Base-by-base conservation (phyloP, 208 protist genomes). In the Leishmania tarentolae region DNA sequence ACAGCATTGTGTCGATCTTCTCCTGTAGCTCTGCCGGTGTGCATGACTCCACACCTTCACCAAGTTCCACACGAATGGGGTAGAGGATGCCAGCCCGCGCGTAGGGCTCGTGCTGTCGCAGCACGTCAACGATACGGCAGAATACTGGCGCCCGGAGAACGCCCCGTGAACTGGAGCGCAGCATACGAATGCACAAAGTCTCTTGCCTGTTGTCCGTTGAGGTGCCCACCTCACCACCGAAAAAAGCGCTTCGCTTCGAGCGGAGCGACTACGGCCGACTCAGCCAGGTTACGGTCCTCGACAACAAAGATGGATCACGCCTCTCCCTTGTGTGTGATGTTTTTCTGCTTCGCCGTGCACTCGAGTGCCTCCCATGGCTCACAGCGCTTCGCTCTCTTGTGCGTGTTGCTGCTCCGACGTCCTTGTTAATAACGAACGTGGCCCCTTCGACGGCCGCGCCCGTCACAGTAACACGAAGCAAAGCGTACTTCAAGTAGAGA, bases 51-150 rank as follows among this genome's bases (percentile, higher is more conserved):
- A 97, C 91, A 47, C 88, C 87, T 3, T 90, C 46, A 59, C 94
- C 94, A 17, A 97, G 83, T 82, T 97, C 94, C 24, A 97, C 82
- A 70, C 91, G 88, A 66, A 96, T 95, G 17, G 92, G 92, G 82
- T 94, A 97, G 17, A 96, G 71, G 78, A 94, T 94, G 44, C 94
- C 92, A 19, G 83, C 11, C 13, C 91, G 90, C 44, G 87, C 88
- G 86, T 86, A 93, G 8, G 87, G 90, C 7, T 97, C 92, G 17
- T 87, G 78, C 47, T 93, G 84, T 3, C 94, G 92, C 87, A 95
- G 91, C 17, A 78, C 70, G 81, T 97, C 94, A 31, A 97, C 68
- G 57, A 97, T 93, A 42, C 94, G 90, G 81, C 94, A 97, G 81
- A 95, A 97, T 24, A 97, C 92, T 24, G 92, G 92, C 82, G 79